Base-by-base conservation (phyloP, 225 moss, liverwort and hornwort genomes). In the Straminergon stramineum region DNA sequence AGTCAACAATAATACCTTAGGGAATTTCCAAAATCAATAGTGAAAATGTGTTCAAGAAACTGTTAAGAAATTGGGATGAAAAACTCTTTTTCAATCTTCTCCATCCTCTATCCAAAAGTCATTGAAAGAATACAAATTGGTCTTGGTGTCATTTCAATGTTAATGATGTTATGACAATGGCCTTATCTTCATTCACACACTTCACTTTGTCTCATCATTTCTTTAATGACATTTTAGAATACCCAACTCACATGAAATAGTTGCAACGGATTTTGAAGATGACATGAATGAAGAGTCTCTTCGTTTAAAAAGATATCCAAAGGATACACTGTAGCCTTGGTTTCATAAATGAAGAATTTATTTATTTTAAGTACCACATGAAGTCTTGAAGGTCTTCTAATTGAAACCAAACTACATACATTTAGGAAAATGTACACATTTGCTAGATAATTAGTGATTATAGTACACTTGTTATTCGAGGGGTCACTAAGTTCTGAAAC, bases 201-300 rank as follows among this genome's bases (percentile, higher is more conserved):
- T n/a, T n/a, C 4, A 22, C 7, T 68, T 10, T 48, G 9, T 48
- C 7, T 22, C 7, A 69, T n/a, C 0, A 1, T 7, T 34, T n/a
- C 13, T 13, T n/a, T 23, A 22, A 23, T 69, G n/a, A n/a, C 4
- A n/a, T 22, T 68, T 68, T 22, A 67, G 20, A 35, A 20, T 20
- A n/a, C 2, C 5, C 0, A 37, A 1, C 11, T 67, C 20, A 37
- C 0, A 0, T n/a, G 23, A 69, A 4, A 23, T 69, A 64, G 4
- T 2, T 64, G 7, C 30, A 63, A 30, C 3, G 8, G 8, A 57
- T 57, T 57, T 21, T 11, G 6, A 67, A 37, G 68, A 68, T 37
- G 37, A 37, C 21, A 21, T 37, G 37, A 21, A 37, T 21, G 6
- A 68, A 6, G 37, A 68, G 21, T 68, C 1, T 68, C 2, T 13